These are phyloP conservation scores for Apiospora pterosperma DNA, from an alignment of 2,329 filamentous ascomycete genomes.

Conservation along the genomic window DNA sequence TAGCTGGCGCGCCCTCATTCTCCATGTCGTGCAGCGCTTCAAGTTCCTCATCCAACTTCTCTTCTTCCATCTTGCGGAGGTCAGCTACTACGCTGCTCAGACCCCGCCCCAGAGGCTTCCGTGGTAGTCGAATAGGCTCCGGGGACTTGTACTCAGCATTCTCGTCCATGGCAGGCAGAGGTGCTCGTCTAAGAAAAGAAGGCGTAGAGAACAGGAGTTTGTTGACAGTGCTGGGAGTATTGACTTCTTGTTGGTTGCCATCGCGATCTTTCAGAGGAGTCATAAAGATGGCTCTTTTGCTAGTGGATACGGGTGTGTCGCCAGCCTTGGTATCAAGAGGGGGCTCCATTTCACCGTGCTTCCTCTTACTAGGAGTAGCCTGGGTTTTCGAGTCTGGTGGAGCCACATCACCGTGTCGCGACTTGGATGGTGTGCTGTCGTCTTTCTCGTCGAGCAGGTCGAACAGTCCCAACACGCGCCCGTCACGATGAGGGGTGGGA, in stretches of 20 bases:
- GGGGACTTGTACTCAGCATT: constrained; percentile 47
- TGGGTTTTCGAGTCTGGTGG: constrained; percentile 23
- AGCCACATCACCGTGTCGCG: constrained; percentile 35
- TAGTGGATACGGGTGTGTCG: constrained; percentile 50
- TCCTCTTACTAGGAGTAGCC: constrained; percentile 47
- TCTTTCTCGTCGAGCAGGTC: constrained; percentile 59
- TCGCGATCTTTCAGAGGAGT: constrained; percentile 53
- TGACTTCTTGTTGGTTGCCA: constrained; percentile 31
- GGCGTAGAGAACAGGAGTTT: constrained; percentile 66
- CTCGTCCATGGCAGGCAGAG: constrained; percentile 53
- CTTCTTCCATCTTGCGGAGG: constrained; percentile 67
- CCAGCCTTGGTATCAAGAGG: constrained; percentile 31
- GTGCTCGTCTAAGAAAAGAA: constrained; percentile 59
- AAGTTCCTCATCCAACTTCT: constrained; percentile 67
- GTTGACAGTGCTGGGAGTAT: constrained; percentile 48
- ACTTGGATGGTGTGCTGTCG: constrained; percentile 43
- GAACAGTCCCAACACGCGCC: constrained; percentile 73
- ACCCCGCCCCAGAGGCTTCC: constrained; percentile 62
- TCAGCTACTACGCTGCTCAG: constrained; percentile 72
- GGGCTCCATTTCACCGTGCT: constrained; percentile 21
- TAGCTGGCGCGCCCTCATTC: constrained; percentile 30
- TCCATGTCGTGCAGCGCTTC: constrained; percentile 73
- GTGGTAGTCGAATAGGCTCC: constrained; percentile 49
- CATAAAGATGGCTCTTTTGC: constrained; percentile 60
- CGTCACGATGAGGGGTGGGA: constrained; percentile 77